Conservation (phyloP, 352 stramenopile genomes). For the Phytopythium kandeliae region DNA sequence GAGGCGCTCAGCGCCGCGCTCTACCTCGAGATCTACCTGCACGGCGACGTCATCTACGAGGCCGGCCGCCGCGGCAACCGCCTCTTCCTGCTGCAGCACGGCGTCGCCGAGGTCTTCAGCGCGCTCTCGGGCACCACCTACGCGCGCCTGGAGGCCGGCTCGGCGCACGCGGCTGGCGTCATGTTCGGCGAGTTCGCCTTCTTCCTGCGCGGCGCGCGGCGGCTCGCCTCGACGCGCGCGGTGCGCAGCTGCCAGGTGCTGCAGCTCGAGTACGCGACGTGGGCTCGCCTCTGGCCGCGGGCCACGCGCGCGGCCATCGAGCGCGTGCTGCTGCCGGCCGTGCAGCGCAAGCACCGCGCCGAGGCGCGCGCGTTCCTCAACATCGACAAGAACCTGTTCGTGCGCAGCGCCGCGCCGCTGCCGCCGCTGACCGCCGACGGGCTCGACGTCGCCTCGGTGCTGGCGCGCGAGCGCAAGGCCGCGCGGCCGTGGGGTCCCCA, state of each 20-base stretch:
- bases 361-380: constrained; percentile 33
- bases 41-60: constrained; percentile 55
- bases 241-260: constrained; percentile 60
- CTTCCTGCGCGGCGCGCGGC: constrained; percentile 40
- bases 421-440: constrained; percentile 8
- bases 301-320: constrained; percentile 33
- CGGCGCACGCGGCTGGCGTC: constrained; percentile 13
- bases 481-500: no score
- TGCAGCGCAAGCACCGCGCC: constrained; percentile 31
- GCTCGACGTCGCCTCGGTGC: neutral
- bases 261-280: constrained; percentile 40
- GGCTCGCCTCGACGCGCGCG: constrained; percentile 36
- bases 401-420: constrained; percentile 35
- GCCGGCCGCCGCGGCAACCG: constrained; percentile 28
- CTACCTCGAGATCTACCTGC: constrained; percentile 58
- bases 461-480: neutral
- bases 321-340: constrained; percentile 20
- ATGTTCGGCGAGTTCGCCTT: constrained; percentile 66
- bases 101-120: constrained; percentile 36
- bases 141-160: constrained; percentile 10
- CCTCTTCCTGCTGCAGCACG: constrained; percentile 48
- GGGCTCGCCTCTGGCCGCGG: constrained; percentile 46
- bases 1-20: constrained; percentile 42
- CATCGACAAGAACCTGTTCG: constrained; percentile 65
- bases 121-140: constrained; percentile 34